Conservation (phyloP, 129 eudicot species). For the Flaveria bidentis region DNA sequence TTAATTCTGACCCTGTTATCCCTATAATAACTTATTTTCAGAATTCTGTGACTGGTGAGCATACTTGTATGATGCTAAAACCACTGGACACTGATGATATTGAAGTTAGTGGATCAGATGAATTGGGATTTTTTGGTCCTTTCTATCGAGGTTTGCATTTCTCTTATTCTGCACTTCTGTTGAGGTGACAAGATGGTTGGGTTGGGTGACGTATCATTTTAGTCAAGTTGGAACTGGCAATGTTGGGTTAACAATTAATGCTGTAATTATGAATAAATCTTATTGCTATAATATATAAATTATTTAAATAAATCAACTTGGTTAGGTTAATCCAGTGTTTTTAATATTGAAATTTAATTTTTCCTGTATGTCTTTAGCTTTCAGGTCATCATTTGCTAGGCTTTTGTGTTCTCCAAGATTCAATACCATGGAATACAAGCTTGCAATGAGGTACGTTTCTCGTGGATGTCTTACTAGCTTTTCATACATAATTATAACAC, state of each 20-base stretch:
- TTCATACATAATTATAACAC: not conserved
- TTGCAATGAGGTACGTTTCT: constrained; percentile 80
- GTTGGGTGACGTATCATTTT: no score
- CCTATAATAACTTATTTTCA: constrained; percentile 23
- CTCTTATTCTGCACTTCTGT: not conserved
- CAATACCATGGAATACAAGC: constrained; percentile 84
- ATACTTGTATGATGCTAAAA: constrained; percentile 87
- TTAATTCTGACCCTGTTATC: constrained; percentile 18
- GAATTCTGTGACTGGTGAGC: constrained; percentile 90
- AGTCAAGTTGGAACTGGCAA: no score
- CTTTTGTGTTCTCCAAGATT: constrained; percentile 52
- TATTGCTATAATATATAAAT: not conserved
- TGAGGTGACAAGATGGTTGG: no score
- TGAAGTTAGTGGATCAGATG: constrained; percentile 55
- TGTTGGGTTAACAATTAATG: not conserved
- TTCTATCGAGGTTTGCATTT: constrained; percentile 61
- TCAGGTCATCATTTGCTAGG: constrained; percentile 58
- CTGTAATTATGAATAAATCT: not conserved
- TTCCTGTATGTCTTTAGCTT: constrained; percentile 44
- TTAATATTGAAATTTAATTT: constrained; percentile 11
- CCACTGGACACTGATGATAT: constrained; percentile 72
- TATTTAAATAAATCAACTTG: not conserved
- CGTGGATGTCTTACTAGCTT: constrained; percentile 9
- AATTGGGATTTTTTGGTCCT: constrained; percentile 71
- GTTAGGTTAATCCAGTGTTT: not conserved